phyloP scores from a whole-genome alignment of 2,329 filamentous ascomycete species.

The Rutstroemia sp. region DNA sequence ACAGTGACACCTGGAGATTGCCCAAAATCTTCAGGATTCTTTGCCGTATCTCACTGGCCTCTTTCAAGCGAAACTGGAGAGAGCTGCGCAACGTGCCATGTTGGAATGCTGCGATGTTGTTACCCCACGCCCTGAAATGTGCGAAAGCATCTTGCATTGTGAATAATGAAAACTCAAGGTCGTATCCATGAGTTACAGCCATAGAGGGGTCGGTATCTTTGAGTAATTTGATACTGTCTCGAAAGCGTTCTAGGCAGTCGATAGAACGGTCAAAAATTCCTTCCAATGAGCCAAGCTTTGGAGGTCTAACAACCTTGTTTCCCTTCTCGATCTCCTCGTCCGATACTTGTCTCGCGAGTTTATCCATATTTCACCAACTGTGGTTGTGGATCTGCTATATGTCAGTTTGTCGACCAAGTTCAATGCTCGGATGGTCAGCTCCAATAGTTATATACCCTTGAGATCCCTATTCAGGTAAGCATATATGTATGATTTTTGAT shows the following conservation, averaged over 20 bases:
- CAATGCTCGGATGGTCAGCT: no score
- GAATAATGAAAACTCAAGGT: conserved; percentile 8
- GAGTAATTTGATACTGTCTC: neutral
- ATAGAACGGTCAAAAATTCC: neutral
- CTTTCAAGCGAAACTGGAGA: conserved; percentile 19
- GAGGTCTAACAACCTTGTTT: neutral
- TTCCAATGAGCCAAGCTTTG: neutral
- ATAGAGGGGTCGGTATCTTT: neutral
- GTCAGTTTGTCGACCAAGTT: no score
- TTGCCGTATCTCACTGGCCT: conserved; percentile 16
- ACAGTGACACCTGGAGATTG: conserved; percentile 17
- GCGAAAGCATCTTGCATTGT: conserved; percentile 10
- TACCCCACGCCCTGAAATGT: conserved; percentile 22
- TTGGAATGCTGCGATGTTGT: conserved; percentile 21
- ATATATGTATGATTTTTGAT: no score
- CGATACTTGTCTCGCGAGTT: neutral
- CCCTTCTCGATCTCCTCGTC: neutral
- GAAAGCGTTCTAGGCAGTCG: neutral
- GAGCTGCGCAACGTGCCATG: conserved; percentile 11
- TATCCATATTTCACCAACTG: neutral
- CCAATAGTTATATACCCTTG: no score
- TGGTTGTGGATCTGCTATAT: neutral
- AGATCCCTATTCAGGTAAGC: no score
- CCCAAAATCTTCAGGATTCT: conserved; percentile 17
- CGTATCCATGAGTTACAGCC: neutral